Percentiles rank a stretch among this genome's conserved stretches.
These are phyloP conservation scores for Debaryomyces psychrophilus DNA, from an alignment of 1,139 yeast species.

Conservation along the genomic window DNA sequence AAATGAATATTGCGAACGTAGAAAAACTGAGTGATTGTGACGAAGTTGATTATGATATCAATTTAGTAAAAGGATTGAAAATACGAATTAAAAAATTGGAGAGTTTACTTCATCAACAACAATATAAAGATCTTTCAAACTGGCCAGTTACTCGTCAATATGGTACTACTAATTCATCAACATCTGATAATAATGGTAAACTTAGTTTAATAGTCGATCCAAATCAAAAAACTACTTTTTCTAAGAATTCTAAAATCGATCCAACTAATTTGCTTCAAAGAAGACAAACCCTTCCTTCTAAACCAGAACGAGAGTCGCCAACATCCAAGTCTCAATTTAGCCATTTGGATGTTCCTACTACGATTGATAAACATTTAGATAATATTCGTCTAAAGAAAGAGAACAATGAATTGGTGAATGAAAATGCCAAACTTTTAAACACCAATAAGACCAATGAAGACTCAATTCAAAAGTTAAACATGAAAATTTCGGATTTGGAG, in stretches of 20 bases:
- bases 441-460: conserved; percentile 12
- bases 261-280: conserved; percentile 30
- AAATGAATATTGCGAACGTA: conserved; percentile 8
- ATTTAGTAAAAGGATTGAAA: conserved; percentile 57
- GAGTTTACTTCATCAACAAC: conserved; percentile 66
- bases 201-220: conserved; percentile 8
- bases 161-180: conserved; percentile 14
- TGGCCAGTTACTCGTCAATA: conserved; percentile 48
- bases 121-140: conserved; percentile 55
- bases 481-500: conserved; percentile 10
- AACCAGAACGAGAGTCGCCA: not conserved
- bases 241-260: conserved; percentile 17
- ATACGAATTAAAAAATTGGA: conserved; percentile 65
- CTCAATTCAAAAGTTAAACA: conserved; percentile 12
- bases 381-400: conserved; percentile 42
- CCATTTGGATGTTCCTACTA: conserved; percentile 38
- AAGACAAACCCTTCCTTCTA: conserved; percentile 9
- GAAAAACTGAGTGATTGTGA: conserved; percentile 6
- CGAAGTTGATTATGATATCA: conserved; percentile 34
- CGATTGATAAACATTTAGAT: conserved; percentile 49
- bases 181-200: conserved; percentile 12
- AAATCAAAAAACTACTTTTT: conserved; percentile 7
- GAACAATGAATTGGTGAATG: conserved; percentile 24
- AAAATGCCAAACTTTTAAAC: conserved; percentile 11
- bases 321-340: conserved; percentile 17